Base-by-base conservation (phyloP, 306 rosid genomes). In the Ceratonia siliqua region DNA sequence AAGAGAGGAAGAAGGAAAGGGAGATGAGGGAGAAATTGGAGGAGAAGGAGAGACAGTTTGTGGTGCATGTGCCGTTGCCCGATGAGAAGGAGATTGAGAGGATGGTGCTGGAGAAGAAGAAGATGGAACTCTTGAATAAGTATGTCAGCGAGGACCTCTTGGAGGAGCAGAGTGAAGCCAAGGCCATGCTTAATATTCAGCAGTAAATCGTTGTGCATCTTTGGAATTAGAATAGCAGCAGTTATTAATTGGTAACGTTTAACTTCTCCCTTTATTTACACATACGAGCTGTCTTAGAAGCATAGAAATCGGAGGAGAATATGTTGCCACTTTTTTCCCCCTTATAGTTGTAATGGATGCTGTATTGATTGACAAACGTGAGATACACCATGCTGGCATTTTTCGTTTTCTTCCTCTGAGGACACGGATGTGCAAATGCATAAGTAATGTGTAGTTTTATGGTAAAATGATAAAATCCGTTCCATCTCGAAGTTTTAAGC, bases 71-170 rank as follows among this genome's bases (percentile, higher is more conserved):
- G 74, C 98, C 98, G 0, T 61, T 91, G 78, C 97, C 97, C 0
- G 97, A 94, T 74, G 88, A 84, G 24, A 90, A 83, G 86, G 98
- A 94, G 81, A 91, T 94, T 17, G 98, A 94, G 88, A 91, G 41
- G 84, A 94, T 92, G 98, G 93, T 94, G 68, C 36, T 94, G 79
- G 87, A 94, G 93, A 94, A 91, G 92, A 94, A 94, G 86, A 91
- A 91, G 87, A 79, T 49, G 86, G 98, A 94, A 32, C 63, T 94
- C 38, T 77, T 91, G 82, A 86, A 75, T 52, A 90, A 64, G 90
- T 94, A 94, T 74, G 78, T 79, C 2, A 91, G 96, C 74, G 90
- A 88, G 1, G 88, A 41, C 1, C 82, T 94, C 10, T 38, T 88
- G 86, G 97, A 89, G 86, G 97, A 88, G 76, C 97, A 94, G 85